Base-by-base conservation (phyloP, 805 yeast species). In the Lachancea quebecensis region DNA sequence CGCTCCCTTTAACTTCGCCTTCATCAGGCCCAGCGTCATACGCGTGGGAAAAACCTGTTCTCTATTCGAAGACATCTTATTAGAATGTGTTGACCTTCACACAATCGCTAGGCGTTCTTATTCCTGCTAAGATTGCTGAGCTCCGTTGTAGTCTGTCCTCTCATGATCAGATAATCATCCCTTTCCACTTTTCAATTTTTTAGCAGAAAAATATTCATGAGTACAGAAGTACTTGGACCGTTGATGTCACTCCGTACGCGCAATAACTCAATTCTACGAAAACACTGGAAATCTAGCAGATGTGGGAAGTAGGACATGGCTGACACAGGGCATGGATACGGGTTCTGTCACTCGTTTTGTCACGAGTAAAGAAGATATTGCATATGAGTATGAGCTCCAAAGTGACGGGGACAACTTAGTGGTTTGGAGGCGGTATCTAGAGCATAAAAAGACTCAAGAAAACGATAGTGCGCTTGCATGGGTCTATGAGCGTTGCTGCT, bases 11-110 rank as follows among this genome's bases (percentile, higher is more conserved):
- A 93, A 78, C 68, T 93, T 93, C 49, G 85, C 78, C 73, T 93
- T 93, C 98, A 93, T 93, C 49, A 86, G 66, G 40, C 95, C 89
- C 55, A 91, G 78, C 48, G 98, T 91, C 97, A 90, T 90, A 69
- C 97, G 90, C 42, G 98, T 90, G 30, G 98, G 96, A 67, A 90
- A 90, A 38, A 90, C 98, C 63, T 87, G 95, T 66, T 90, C 98
- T 74, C 98, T 85, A 30, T 54, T 57, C 25, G 58, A 55, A 29
- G 67, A 63, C 63, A 59, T 58, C 14, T 30, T 21, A 21, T 21
- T 21, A 4, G 25, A 21, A 21, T 21, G 25, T 21, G 25, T 21
- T 21, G 25, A 21, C 25, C 25, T 21, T 21, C 25, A 21, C 25
- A 21, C 25, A 21, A 21, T 21, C 25, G 25, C 25, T 21, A 21